Evolutionary conservation across 805 yeast genomes (phyloP).

Genomic region (Kluyveromyces starmeri): DNA sequence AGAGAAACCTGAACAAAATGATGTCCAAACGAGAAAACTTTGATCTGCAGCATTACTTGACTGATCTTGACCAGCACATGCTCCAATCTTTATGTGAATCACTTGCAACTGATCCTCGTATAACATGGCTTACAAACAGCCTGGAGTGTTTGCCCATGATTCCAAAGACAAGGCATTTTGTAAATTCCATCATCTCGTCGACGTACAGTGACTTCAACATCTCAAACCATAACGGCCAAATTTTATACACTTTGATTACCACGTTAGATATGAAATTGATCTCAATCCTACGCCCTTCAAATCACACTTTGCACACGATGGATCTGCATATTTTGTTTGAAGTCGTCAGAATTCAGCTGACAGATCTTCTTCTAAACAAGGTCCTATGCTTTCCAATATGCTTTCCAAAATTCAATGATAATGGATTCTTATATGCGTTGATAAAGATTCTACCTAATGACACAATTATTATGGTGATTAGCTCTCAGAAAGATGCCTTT

Average conservation of each 20-base stretch:
- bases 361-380: conserved; percentile 34
- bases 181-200: conserved; percentile 29
- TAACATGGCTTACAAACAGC: conserved; percentile 45
- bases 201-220: conserved; percentile 18
- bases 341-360: conserved; percentile 45
- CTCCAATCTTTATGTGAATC: conserved; percentile 54
- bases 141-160: conserved; percentile 54
- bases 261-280: conserved; percentile 56
- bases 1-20: conserved; percentile 61
- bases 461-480: conserved; percentile 37
- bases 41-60: conserved; percentile 68
- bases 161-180: conserved; percentile 45
- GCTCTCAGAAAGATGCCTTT: conserved; percentile 64
- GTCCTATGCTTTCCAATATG: conserved; percentile 94
- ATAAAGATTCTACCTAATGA: conserved; percentile 47
- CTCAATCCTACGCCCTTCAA: conserved; percentile 63
- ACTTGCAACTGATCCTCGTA: conserved; percentile 46
- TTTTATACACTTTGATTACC: conserved; percentile 69
- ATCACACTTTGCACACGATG: conserved; percentile 70
- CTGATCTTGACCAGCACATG: conserved; percentile 65
- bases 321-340: conserved; percentile 71
- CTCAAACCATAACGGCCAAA: conserved; percentile 34
- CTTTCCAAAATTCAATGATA: conserved; percentile 78
- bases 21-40: conserved; percentile 68
- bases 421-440: conserved; percentile 80